These are phyloP conservation scores for Trifolium pratense DNA, from an alignment of 306 rosid species.

Conservation along the genomic window DNA sequence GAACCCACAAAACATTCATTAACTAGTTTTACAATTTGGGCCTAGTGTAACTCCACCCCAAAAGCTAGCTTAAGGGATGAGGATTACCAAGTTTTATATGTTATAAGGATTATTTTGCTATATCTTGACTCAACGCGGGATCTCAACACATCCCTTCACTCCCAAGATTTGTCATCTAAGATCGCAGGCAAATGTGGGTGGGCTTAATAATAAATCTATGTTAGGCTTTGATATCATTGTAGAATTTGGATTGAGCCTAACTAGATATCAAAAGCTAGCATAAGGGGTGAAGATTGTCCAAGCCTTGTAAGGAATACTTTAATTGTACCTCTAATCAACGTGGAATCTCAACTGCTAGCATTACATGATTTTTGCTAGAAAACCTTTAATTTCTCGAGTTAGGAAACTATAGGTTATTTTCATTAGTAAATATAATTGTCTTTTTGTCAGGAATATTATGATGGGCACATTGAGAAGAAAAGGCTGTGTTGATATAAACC, in stretches of 20 bases:
- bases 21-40: background rate
- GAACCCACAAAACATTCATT: background rate
- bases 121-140: background rate
- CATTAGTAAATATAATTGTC: background rate
- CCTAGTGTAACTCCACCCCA: background rate
- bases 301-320: background rate
- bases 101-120: background rate
- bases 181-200: background rate
- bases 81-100: background rate
- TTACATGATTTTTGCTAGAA: background rate
- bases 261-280: background rate
- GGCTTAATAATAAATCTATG: background rate
- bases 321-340: background rate
- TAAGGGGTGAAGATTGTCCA: background rate
- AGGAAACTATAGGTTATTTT: background rate
- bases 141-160: background rate
- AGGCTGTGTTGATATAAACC: conserved; percentile 1
- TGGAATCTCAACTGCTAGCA: background rate
- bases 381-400: background rate
- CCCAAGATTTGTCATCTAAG: conserved; percentile 1
- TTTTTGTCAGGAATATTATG: background rate
- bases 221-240: background rate
- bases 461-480: background rate
- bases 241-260: background rate
- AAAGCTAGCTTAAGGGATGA: background rate